Conservation (phyloP, 2,329 filamentous ascomycete genomes). For the Trichophyton mentagrophytes region DNA sequence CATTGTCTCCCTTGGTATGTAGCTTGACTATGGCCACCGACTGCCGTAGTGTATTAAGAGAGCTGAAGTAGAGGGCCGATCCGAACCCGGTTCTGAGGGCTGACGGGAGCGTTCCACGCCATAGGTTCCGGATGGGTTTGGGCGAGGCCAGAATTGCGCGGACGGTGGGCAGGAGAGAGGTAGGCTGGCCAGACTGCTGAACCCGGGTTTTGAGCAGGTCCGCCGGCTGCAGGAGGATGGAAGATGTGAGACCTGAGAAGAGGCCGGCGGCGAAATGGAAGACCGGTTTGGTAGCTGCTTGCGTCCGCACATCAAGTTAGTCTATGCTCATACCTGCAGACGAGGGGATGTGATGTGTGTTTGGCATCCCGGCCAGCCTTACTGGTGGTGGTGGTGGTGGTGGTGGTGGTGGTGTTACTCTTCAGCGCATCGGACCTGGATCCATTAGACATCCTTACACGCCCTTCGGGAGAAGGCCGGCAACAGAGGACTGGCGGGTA, state of each 20-base stretch:
- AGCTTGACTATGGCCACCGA: constrained; percentile 35
- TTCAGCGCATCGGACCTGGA: constrained; percentile 8
- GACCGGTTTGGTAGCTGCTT: constrained; percentile 32
- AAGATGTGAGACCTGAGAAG: constrained; percentile 72
- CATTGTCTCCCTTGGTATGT: not conserved
- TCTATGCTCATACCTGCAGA: not conserved
- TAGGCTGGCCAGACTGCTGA: constrained; percentile 62
- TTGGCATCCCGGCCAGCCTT: not conserved
- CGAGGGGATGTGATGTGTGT: not conserved
- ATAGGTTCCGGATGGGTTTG: constrained; percentile 60
- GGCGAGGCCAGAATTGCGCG: constrained; percentile 55
- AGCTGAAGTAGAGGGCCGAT: constrained; percentile 85
- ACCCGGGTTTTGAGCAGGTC: constrained; percentile 94
- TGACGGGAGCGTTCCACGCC: constrained; percentile 85
- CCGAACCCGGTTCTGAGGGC: constrained; percentile 89
- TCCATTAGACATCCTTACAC: constrained; percentile 11
- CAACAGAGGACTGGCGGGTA: not conserved
- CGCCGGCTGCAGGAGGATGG: constrained; percentile 82
- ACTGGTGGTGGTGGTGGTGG: not conserved
- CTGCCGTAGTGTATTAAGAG: constrained; percentile 71
- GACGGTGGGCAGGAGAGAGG: constrained; percentile 56
- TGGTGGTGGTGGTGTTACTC: no score
- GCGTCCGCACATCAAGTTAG: not conserved
- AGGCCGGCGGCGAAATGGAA: constrained; percentile 86
- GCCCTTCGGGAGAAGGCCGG: not conserved